phyloP scores from a whole-genome alignment of 164 flowering plant genomes.

The Vitis vinifera region ASM3070453v1 NC_081815.1:9604501-9605000 shows the following conservation, averaged over 20 bases:
- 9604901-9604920: slow-evolving; percentile 90
- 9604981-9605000: slow-evolving; percentile 93
- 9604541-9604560: slow-evolving; percentile 73
- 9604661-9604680: background rate
- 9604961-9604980: slow-evolving; percentile 80
- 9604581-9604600: background rate
- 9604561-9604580: slow-evolving; percentile 61
- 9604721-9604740: background rate
- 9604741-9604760: background rate
- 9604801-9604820: slow-evolving; percentile 79
- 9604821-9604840: background rate
- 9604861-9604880: slow-evolving; percentile 5
- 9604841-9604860: background rate
- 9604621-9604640: background rate
- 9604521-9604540: slow-evolving; percentile 66
- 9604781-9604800: slow-evolving; percentile 88
- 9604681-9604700: background rate
- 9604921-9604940: slow-evolving; percentile 87
- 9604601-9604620: background rate
- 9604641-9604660: background rate
- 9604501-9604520: slow-evolving; percentile 56
- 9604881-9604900: slow-evolving; percentile 98
- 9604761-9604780: slow-evolving; percentile 74
- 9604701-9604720: background rate
- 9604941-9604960: slow-evolving; percentile 69